phyloP scores from a whole-genome alignment of 495 filamentous ascomycete species.

The Xylaria longipes region DNA sequence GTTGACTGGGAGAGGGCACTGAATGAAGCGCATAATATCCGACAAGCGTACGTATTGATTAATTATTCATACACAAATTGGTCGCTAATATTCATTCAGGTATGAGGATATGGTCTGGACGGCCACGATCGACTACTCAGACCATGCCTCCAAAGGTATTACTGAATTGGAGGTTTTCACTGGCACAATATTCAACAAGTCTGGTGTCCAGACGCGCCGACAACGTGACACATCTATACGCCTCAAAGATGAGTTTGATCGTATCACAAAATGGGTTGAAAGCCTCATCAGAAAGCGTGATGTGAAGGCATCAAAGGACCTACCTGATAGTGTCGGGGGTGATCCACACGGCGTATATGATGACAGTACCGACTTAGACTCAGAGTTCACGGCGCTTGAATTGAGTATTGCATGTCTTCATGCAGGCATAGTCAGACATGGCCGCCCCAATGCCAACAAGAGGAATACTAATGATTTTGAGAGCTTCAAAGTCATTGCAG shows the following conservation, averaged over 20 bases:
- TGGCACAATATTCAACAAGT: conserved; percentile 72
- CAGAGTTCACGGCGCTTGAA: conserved; percentile 38
- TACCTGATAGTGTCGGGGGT: conserved; percentile 37
- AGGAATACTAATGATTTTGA: conserved; percentile 31
- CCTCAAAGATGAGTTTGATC: conserved; percentile 68
- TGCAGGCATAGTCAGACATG: conserved; percentile 23
- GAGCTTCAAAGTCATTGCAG: conserved; percentile 52
- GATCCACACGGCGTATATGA: conserved; percentile 9
- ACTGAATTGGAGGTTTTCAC: conserved; percentile 79
- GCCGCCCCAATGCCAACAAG: conserved; percentile 2
- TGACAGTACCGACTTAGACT: neutral
- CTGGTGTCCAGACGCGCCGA: conserved; percentile 60
- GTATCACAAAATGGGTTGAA: conserved; percentile 54
- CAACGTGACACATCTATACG: conserved; percentile 67
- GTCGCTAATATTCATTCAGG: conserved; percentile 42
- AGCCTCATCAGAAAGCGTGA: conserved; percentile 53
- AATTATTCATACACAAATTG: neutral
- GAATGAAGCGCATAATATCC: conserved; percentile 59
- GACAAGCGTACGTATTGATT: conserved; percentile 55
- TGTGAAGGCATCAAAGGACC: conserved; percentile 40
- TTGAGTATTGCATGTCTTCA: conserved; percentile 50
- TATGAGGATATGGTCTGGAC: conserved; percentile 69
- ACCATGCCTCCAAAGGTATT: conserved; percentile 62
- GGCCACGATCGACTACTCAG: conserved; percentile 63
- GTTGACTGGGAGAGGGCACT: conserved; percentile 42